Conservation (phyloP, 768 basidiomycete genomes). For the Boletus fagicola region DNA sequence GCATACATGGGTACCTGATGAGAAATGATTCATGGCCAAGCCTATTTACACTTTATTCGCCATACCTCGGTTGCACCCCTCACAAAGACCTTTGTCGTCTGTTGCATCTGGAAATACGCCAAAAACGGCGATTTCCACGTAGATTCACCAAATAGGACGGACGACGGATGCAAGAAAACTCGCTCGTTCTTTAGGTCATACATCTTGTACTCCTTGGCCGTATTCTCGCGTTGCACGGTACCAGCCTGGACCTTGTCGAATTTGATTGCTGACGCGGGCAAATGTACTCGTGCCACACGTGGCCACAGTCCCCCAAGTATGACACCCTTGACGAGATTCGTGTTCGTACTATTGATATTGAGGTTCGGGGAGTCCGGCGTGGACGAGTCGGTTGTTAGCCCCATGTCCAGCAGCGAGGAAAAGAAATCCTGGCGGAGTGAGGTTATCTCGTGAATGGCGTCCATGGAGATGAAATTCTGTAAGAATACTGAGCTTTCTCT, state of each 20-base stretch:
- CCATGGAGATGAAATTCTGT: slow-evolving; percentile 80
- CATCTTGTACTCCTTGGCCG: slow-evolving; percentile 80
- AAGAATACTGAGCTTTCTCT: background rate
- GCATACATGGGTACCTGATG: slow-evolving; percentile 82
- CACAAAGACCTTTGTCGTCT: slow-evolving; percentile 81
- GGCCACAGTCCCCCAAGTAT: slow-evolving; percentile 89
- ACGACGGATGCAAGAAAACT: slow-evolving; percentile 82
- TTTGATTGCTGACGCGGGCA: slow-evolving; percentile 71
- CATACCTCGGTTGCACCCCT: slow-evolving; percentile 84
- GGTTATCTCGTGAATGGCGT: slow-evolving; percentile 74
- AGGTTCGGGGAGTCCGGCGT: slow-evolving; percentile 48
- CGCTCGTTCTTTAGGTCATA: slow-evolving; percentile 63
- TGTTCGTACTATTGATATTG: slow-evolving; percentile 63
- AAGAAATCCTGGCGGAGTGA: slow-evolving; percentile 78
- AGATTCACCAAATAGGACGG: slow-evolving; percentile 70
- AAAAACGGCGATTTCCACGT: slow-evolving; percentile 78
- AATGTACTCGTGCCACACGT: slow-evolving; percentile 69
- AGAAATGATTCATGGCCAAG: background rate
- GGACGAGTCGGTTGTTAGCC: slow-evolving; percentile 56
- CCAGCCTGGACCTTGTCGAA: slow-evolving; percentile 87
- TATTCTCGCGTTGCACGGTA: slow-evolving; percentile 79
- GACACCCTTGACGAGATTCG: slow-evolving; percentile 79
- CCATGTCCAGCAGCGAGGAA: slow-evolving; percentile 63
- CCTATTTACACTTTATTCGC: background rate
- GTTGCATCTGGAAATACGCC: slow-evolving; percentile 78